A percentile compares a stretch with the other conserved stretches of the same genome.
phyloP scores from a whole-genome alignment of 805 yeast species.

The Schwanniomyces polymorphus region DNA sequence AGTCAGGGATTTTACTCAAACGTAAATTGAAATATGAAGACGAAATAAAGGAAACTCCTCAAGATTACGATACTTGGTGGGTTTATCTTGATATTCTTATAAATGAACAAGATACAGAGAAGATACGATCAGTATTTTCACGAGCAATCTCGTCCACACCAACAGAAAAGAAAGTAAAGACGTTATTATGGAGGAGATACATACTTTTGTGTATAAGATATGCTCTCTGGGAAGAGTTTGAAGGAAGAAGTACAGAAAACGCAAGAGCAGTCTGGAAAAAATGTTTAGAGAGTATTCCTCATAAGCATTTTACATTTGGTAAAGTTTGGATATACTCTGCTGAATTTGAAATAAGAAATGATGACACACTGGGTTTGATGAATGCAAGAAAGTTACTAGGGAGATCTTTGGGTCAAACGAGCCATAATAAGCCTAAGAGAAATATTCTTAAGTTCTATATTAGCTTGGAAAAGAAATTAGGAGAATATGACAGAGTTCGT shows the following conservation, averaged over 20 bases:
- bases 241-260: conserved; percentile 35
- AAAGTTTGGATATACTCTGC: conserved; percentile 73
- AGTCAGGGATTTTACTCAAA: conserved; percentile 50
- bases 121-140: conserved; percentile 31
- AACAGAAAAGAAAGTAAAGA: conserved; percentile 20
- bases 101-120: conserved; percentile 21
- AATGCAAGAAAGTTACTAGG: conserved; percentile 73
- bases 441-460: conserved; percentile 67
- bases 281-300: conserved; percentile 55
- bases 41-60: conserved; percentile 44
- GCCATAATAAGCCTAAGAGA: conserved; percentile 47
- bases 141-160: conserved; percentile 46
- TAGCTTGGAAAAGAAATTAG: conserved; percentile 60
- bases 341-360: conserved; percentile 71
- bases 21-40: conserved; percentile 57
- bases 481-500: conserved; percentile 81
- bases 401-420: conserved; percentile 58
- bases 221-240: conserved; percentile 61
- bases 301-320: conserved; percentile 60
- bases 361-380: conserved; percentile 25
- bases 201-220: conserved; percentile 69
- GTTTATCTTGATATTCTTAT: conserved; percentile 54
- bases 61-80: conserved; percentile 86
- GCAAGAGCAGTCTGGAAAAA: conserved; percentile 54
- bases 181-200: conserved; percentile 63